Conservation (phyloP, 345 rosid species). For the Ceriops decandra region DNA sequence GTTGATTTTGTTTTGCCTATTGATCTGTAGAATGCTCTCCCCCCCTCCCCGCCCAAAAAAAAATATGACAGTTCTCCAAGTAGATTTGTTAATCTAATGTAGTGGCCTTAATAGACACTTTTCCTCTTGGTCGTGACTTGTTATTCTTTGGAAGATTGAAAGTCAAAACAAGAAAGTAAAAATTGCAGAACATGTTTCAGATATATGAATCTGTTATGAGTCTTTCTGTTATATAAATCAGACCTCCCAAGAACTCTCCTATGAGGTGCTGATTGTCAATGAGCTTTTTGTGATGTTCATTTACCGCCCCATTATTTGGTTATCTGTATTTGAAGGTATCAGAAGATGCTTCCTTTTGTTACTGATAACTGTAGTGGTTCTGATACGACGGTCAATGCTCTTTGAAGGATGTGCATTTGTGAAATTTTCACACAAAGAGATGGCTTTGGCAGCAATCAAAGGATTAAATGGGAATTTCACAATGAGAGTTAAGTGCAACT, state of each 20-base stretch:
- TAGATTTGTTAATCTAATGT: no score
- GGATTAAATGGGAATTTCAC: constrained; percentile 66
- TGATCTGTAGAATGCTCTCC: no score
- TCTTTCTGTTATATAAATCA: neutral
- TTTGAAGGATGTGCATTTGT: constrained; percentile 79
- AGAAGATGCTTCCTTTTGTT: neutral
- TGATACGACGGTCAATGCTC: constrained; percentile 21
- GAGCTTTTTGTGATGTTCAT: neutral
- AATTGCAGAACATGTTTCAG: neutral
- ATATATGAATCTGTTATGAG: neutral
- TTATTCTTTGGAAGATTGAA: neutral
- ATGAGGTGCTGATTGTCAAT: neutral
- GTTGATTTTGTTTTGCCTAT: no score
- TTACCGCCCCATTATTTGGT: neutral
- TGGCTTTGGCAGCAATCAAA: constrained; percentile 83
- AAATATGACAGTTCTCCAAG: no score
- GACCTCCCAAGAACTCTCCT: neutral
- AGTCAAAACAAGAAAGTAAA: neutral
- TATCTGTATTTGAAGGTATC: neutral
- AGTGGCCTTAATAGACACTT: neutral
- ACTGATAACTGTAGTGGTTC: constrained; percentile 9
- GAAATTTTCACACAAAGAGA: constrained; percentile 63
- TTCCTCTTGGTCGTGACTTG: neutral
- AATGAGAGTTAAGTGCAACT: constrained; percentile 53
- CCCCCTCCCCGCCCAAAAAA: no score